These are phyloP conservation scores for Hyaloscypha bicolor DNA, from an alignment of 495 filamentous ascomycete genomes.

Conservation along the genomic window DNA sequence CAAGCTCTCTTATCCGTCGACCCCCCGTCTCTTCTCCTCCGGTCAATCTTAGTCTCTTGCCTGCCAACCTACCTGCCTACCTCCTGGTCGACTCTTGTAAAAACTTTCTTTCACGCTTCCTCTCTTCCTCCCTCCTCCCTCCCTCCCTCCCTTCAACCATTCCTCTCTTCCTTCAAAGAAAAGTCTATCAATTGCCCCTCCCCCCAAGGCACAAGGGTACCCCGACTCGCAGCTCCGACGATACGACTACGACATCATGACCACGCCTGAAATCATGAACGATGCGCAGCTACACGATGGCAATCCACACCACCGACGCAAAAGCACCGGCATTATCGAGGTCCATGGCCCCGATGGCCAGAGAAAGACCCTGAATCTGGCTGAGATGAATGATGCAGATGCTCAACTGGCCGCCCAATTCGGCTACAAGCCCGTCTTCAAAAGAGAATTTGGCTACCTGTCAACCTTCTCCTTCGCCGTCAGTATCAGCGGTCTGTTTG, in stretches of 20 bases:
- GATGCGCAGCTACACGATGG: not conserved
- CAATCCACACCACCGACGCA: constrained; percentile 11
- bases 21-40: not conserved
- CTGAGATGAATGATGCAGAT: constrained; percentile 30
- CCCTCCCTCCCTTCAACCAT: not conserved
- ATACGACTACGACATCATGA: not conserved
- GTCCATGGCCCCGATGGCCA: constrained; percentile 21
- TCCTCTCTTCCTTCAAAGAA: not conserved
- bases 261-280: not conserved
- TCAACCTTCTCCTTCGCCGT: constrained; percentile 67
- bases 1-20: not conserved
- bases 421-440: constrained; percentile 51
- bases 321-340: constrained; percentile 22
- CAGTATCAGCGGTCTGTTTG: constrained; percentile 61
- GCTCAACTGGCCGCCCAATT: constrained; percentile 32
- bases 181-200: not conserved
- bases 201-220: no score
- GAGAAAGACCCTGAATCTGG: constrained; percentile 21
- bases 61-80: not conserved
- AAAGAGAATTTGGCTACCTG: constrained; percentile 63
- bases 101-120: not conserved
- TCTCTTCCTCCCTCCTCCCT: not conserved
- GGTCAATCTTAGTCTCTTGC: not conserved
- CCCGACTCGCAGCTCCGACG: no score
- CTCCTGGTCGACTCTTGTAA: not conserved